These are phyloP conservation scores for Cryphonectria nitschkei DNA, from an alignment of 2,329 filamentous ascomycete species.

Conservation along the genomic window DNA sequence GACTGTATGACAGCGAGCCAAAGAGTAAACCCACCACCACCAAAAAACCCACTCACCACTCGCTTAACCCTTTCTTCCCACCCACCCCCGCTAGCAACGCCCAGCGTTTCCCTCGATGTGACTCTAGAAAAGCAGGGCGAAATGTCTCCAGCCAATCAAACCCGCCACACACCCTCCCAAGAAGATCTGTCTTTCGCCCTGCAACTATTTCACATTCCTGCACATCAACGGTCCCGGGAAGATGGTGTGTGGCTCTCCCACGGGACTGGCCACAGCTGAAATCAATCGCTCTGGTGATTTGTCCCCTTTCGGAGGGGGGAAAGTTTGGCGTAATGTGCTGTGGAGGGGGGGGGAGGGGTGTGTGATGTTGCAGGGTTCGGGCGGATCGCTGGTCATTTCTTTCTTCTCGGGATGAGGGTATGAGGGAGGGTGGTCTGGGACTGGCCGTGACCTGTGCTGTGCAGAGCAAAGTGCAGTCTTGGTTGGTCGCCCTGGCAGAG, in stretches of 20 bases:
- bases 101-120: background rate
- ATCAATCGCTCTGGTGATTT: background rate
- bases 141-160: conserved; percentile 7
- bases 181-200: background rate
- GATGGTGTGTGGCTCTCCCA: conserved; percentile 1
- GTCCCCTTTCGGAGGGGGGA: background rate
- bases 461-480: background rate
- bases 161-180: background rate
- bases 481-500: background rate
- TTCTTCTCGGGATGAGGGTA: background rate
- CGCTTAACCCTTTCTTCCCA: background rate
- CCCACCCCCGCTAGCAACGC: background rate
- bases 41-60: background rate
- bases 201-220: background rate
- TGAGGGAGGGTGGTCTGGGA: background rate
- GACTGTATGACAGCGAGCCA: background rate
- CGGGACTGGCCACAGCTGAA: background rate
- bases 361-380: background rate
- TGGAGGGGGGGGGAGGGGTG: background rate
- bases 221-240: background rate
- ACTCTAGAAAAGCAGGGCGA: conserved; percentile 13
- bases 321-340: background rate
- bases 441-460: background rate
- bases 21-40: background rate
- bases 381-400: background rate